Evolutionary conservation across 306 rosid genomes (phyloP).

Genomic region (Crataegus laevigata): DNA sequence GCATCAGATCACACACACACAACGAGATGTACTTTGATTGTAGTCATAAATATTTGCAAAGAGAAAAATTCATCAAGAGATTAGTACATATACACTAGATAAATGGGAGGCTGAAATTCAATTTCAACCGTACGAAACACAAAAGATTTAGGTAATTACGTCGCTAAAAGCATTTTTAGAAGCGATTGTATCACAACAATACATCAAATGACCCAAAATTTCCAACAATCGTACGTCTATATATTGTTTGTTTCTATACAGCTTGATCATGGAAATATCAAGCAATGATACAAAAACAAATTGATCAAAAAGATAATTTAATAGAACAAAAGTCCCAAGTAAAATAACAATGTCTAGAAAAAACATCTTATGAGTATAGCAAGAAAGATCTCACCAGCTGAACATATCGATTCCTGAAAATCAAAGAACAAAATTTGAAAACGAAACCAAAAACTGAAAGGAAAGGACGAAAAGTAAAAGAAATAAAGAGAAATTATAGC

Average conservation of each 20-base stretch:
- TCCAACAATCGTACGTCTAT: background rate
- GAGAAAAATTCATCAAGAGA: too few species aligned
- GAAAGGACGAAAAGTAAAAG: too few species aligned
- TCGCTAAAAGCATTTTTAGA: too few species aligned
- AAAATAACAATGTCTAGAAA: background rate
- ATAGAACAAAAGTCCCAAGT: background rate
- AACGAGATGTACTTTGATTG: too few species aligned
- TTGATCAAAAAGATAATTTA: background rate
- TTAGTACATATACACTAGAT: background rate
- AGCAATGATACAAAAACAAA: background rate
- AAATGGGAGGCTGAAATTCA: background rate
- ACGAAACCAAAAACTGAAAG: background rate
- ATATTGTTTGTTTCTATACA: background rate
- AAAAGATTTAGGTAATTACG: too few species aligned
- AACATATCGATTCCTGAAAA: constrained; percentile 76
- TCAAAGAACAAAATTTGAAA: background rate
- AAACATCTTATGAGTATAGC: background rate
- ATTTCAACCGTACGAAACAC: background rate
- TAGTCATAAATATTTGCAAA: too few species aligned
- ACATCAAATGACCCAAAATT: background rate
- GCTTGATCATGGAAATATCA: background rate
- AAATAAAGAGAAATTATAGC: background rate
- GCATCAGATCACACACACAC: too few species aligned
- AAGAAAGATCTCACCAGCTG: constrained; percentile 64
- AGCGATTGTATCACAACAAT: too few species aligned